Conservation (phyloP, 768 basidiomycete genomes). For the Serendipita indica region DNA sequence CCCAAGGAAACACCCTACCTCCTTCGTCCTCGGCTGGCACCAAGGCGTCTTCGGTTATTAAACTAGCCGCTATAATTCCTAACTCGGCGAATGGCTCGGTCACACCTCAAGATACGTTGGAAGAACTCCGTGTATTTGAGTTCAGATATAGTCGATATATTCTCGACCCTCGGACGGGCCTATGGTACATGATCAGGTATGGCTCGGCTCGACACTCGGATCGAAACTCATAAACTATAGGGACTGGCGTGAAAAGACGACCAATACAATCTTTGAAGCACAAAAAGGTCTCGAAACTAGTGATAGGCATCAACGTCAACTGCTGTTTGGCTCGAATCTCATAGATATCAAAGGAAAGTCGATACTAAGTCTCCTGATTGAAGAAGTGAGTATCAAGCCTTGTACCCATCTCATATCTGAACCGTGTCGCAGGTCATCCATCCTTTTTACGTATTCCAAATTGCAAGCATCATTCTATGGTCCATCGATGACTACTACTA, state of each 20-base stretch:
- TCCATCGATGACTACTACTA: constrained; percentile 91
- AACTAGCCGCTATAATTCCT: neutral
- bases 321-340: constrained; percentile 69
- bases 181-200: constrained; percentile 71
- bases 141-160: constrained; percentile 89
- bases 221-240: no score
- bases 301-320: constrained; percentile 46
- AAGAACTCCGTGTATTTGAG: constrained; percentile 54
- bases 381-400: constrained; percentile 49
- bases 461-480: constrained; percentile 90
- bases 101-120: constrained; percentile 27
- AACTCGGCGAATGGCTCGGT: neutral
- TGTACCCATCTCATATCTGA: neutral
- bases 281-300: constrained; percentile 45
- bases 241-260: constrained; percentile 77
- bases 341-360: constrained; percentile 88
- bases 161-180: constrained; percentile 66
- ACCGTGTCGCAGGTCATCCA: constrained; percentile 54
- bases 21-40: neutral
- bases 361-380: constrained; percentile 57
- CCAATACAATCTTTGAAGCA: constrained; percentile 47
- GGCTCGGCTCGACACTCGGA: no score
- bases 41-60: neutral
- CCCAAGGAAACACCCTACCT: neutral
- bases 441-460: constrained; percentile 97